Percentiles rank a stretch among this genome's conserved stretches.
These are phyloP conservation scores for Amauroascus verrucosus DNA, from an alignment of 2,329 filamentous ascomycete species.

Conservation along the genomic window DNA sequence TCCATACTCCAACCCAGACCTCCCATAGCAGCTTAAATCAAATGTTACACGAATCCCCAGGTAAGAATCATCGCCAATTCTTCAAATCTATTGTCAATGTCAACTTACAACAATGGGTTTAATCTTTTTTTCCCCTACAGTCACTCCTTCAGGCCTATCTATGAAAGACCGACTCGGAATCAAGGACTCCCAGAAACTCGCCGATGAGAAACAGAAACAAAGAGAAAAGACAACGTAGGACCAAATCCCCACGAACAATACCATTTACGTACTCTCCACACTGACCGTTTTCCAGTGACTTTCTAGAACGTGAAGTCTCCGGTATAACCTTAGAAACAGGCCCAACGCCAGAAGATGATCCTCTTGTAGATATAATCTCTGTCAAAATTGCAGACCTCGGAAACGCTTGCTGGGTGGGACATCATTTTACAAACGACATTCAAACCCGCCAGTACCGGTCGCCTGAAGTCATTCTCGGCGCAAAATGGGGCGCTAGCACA, in stretches of 20 bases:
- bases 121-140: constrained; percentile 21
- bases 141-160: constrained; percentile 38
- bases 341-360: constrained; percentile 49
- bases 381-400: constrained; percentile 98
- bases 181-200: constrained; percentile 42
- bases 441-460: constrained; percentile 96
- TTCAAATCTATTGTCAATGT: constrained; percentile 27
- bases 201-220: constrained; percentile 62
- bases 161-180: constrained; percentile 51
- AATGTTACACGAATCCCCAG: constrained; percentile 60
- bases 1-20: constrained; percentile 49
- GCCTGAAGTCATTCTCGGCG: constrained; percentile 89
- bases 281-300: constrained; percentile 50
- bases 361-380: constrained; percentile 65
- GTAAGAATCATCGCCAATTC: constrained; percentile 37
- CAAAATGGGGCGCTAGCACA: constrained; percentile 98
- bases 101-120: constrained; percentile 33
- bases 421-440: constrained; percentile 99
- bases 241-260: not conserved
- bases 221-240: constrained; percentile 89
- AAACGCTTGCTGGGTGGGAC: constrained; percentile 96
- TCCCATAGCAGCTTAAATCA: constrained; percentile 71
- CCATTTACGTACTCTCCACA: constrained; percentile 1
- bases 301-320: constrained; percentile 85
- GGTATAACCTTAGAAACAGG: constrained; percentile 85